Evolutionary conservation across 306 rosid species (phyloP).

Genomic region (Aeschynomene evenia): DNA sequence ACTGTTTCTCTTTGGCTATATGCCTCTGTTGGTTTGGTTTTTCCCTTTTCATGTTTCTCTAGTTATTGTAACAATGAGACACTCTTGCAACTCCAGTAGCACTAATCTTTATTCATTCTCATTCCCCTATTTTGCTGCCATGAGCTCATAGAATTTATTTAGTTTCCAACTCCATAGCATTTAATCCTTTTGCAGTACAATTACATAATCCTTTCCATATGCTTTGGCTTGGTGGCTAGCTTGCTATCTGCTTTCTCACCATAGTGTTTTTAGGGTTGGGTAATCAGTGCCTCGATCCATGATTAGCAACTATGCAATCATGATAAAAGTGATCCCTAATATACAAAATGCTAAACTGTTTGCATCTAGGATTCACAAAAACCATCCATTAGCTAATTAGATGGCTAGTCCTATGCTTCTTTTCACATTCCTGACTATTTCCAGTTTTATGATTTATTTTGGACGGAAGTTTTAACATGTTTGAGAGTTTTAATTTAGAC

Average conservation of each 20-base stretch:
- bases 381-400: constrained; percentile 2
- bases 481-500: too few relatives aligned
- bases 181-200: background rate
- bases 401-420: background rate
- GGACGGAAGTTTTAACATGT: too few relatives aligned
- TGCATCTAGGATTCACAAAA: background rate
- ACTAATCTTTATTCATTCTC: background rate
- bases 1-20: too few relatives aligned
- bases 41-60: background rate
- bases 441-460: background rate
- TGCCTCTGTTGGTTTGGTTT: background rate
- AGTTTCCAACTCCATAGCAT: background rate
- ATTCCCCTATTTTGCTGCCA: background rate
- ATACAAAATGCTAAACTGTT: background rate
- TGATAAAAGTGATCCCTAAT: background rate
- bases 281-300: background rate
- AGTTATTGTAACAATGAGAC: background rate
- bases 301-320: background rate
- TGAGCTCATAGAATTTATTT: background rate
- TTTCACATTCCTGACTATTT: background rate
- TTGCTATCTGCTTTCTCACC: background rate
- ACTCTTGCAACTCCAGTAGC: background rate
- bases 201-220: background rate
- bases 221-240: background rate
- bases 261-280: background rate